These are phyloP conservation scores for Trichoderma guizhouense DNA, from an alignment of 2,329 filamentous ascomycete species.

Conservation along the genomic window DNA sequence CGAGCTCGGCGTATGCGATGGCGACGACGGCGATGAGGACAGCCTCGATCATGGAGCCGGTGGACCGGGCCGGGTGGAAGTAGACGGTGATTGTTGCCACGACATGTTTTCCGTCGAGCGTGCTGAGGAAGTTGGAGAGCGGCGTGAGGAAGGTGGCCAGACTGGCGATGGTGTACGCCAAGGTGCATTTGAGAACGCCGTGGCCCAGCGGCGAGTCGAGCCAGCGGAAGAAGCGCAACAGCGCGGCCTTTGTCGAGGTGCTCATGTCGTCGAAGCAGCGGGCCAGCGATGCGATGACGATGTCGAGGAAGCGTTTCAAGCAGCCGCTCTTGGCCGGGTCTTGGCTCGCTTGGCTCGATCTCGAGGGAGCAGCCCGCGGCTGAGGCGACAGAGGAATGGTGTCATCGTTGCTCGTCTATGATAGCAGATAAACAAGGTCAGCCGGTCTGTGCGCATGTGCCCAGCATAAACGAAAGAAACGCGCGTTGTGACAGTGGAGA, in stretches of 20 bases:
- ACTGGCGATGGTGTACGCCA: conserved; percentile 79
- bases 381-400: conserved; percentile 9
- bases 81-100: conserved; percentile 88
- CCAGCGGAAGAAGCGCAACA: conserved; percentile 40
- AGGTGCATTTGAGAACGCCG: conserved; percentile 78
- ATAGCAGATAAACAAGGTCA: neutral
- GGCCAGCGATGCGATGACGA: conserved; percentile 1
- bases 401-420: conserved; percentile 9
- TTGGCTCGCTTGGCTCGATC: neutral
- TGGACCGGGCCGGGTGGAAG: conserved; percentile 79
- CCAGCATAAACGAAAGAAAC: neutral
- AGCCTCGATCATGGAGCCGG: conserved; percentile 82
- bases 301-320: conserved; percentile 2
- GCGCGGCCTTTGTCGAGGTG: neutral
- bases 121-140: conserved; percentile 68
- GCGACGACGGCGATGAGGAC: conserved; percentile 69
- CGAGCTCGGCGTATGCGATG: conserved; percentile 62
- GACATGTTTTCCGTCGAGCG: conserved; percentile 84
- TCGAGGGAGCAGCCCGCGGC: neutral
- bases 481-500: neutral
- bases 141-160: conserved; percentile 74
- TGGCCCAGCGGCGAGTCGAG: conserved; percentile 65
- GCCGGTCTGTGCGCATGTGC: conserved; percentile 11
- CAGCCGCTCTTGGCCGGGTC: neutral
- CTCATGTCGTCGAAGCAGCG: conserved; percentile 8